Conservation (phyloP, 192 early-diverging fungal species). For the Endogone sp. region DNA sequence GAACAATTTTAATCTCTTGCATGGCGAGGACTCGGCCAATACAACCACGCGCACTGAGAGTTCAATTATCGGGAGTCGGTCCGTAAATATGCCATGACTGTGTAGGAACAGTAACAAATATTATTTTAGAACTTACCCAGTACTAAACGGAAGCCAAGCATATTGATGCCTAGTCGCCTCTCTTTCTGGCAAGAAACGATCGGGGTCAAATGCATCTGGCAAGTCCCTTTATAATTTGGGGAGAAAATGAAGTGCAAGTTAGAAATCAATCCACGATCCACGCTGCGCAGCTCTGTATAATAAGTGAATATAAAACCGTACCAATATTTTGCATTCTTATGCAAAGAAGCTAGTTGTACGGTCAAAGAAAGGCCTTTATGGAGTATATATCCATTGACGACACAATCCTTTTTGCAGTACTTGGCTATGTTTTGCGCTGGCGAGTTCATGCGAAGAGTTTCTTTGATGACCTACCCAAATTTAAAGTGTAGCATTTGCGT, state of each 20-base stretch:
- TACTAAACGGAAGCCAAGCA: constrained; percentile 54
- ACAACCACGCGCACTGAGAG: constrained; percentile 40
- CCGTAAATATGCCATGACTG: background rate
- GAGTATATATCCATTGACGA: constrained; percentile 39
- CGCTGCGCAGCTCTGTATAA: too few species aligned
- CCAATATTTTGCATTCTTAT: too few species aligned
- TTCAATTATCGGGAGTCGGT: background rate
- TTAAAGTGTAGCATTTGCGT: too few species aligned
- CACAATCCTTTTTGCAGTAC: constrained; percentile 33
- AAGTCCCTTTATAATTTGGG: too few species aligned
- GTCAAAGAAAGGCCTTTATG: constrained; percentile 21
- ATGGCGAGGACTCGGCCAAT: constrained; percentile 60
- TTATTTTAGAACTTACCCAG: too few species aligned
- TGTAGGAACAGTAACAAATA: too few species aligned
- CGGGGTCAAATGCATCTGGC: constrained; percentile 50
- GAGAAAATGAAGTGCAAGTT: constrained; percentile 35
- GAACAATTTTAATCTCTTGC: constrained; percentile 51
- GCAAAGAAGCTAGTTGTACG: too few species aligned
- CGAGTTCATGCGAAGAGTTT: constrained; percentile 51
- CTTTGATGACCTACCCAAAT: constrained; percentile 46
- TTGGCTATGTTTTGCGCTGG: constrained; percentile 41
- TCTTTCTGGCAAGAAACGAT: constrained; percentile 45
- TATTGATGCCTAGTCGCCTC: constrained; percentile 38
- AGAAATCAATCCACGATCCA: constrained; percentile 46
- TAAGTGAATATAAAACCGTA: too few species aligned